phyloP scores from a whole-genome alignment of 1,284 basidiomycete species.

The Termitomyces sp. region DNA sequence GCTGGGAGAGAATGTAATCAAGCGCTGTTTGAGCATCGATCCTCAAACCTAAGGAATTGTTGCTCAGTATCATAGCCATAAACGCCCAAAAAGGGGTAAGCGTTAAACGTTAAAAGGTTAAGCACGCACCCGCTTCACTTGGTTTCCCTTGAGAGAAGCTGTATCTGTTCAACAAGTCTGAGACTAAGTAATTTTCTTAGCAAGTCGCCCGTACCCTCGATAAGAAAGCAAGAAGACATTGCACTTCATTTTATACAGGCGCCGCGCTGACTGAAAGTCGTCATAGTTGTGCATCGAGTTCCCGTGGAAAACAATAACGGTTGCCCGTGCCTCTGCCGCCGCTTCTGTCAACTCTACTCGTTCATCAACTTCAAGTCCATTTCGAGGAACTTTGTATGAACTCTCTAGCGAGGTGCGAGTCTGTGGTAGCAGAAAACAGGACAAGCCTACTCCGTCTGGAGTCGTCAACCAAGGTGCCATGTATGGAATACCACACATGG shows the following conservation, averaged over 20 bases:
- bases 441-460: conserved; percentile 15
- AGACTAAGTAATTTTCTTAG: background rate
- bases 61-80: background rate
- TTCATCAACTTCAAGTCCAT: conserved; percentile 2
- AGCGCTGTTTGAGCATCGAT: conserved; percentile 38
- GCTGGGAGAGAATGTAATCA: conserved; percentile 29
- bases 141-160: conserved; percentile 31
- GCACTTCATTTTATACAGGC: conserved; percentile 27
- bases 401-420: conserved; percentile 1
- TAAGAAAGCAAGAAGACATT: conserved; percentile 38
- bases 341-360: conserved; percentile 15
- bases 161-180: conserved; percentile 23
- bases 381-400: background rate
- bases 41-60: conserved; percentile 27
- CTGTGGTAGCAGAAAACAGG: conserved; percentile 18
- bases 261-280: conserved; percentile 18
- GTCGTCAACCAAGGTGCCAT: conserved; percentile 16
- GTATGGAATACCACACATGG: conserved; percentile 10
- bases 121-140: conserved; percentile 28
- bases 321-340: conserved; percentile 19
- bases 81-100: background rate
- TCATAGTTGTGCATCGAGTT: conserved; percentile 32
- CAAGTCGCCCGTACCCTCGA: conserved; percentile 29
- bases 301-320: conserved; percentile 39
- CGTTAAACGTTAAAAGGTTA: background rate